Evolutionary conservation across 75 land plant genomes (phyloP).

Genomic region (Pinus taeda): DNA sequence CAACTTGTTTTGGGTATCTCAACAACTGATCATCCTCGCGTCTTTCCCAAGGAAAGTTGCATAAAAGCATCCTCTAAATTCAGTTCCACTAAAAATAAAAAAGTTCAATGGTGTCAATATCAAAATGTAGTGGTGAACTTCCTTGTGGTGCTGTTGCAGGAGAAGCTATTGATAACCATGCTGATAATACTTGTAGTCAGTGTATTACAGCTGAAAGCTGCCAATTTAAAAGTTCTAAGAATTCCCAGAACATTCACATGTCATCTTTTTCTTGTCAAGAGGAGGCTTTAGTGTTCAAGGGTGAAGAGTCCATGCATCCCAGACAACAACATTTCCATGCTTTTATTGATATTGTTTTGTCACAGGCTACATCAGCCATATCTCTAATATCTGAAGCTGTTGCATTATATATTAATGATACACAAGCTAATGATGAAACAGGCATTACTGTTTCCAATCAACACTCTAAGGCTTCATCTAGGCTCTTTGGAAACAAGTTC

Average conservation of each 20-base stretch:
- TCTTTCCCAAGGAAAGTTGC: neutral
- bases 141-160: neutral
- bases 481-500: too few relatives aligned
- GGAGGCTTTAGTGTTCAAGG: neutral
- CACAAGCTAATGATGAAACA: too few relatives aligned
- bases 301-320: neutral
- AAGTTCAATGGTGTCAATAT: neutral
- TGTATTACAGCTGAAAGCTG: neutral
- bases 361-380: too few relatives aligned
- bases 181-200: neutral
- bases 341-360: neutral
- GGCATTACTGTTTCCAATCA: too few relatives aligned
- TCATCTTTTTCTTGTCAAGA: neutral
- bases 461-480: too few relatives aligned
- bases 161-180: neutral
- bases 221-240: neutral
- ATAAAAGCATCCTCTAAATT: too few relatives aligned
- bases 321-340: neutral
- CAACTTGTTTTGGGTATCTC: neutral
- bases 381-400: too few relatives aligned
- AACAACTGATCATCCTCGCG: neutral
- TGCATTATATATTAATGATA: too few relatives aligned
- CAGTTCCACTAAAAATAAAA: too few relatives aligned
- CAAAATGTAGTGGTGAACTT: neutral
- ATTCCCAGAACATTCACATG: neutral